Evolutionary conservation across 345 rosid genomes (phyloP).

Genomic region (Aegle marmelos): DNA sequence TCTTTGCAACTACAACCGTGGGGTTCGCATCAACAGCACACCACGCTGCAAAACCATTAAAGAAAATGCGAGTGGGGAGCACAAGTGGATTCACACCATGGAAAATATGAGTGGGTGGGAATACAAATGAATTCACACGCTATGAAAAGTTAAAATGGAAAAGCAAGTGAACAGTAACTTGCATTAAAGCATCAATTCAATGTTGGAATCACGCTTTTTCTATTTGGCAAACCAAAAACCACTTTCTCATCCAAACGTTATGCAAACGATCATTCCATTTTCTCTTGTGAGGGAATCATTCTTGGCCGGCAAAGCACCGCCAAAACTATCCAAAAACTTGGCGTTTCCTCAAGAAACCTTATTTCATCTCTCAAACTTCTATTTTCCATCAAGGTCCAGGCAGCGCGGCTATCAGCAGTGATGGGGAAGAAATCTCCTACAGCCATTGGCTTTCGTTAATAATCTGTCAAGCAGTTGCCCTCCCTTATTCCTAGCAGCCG

Average conservation of each 20-base stretch:
- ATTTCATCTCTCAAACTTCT: background rate
- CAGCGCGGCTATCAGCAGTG: background rate
- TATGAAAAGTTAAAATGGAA: background rate
- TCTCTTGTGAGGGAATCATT: background rate
- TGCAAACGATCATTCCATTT: background rate
- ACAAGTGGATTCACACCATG: no score
- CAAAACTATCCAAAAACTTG: background rate
- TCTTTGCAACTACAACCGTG: no score
- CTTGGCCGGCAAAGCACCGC: background rate
- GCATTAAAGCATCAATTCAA: background rate
- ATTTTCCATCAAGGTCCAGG: background rate
- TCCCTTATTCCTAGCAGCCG: conserved; percentile 2
- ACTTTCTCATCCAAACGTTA: background rate
- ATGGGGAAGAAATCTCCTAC: background rate
- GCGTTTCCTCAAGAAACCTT: background rate
- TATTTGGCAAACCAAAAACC: background rate
- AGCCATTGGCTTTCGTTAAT: background rate
- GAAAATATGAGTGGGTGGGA: background rate
- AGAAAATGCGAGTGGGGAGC: background rate
- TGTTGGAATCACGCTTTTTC: background rate
- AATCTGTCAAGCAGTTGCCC: background rate
- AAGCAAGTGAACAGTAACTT: background rate
- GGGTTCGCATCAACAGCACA: no score
- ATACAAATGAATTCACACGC: background rate
- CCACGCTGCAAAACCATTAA: background rate